Conservation (phyloP, 805 yeast genomes). For the Zygotorulaspora sp. region DNA sequence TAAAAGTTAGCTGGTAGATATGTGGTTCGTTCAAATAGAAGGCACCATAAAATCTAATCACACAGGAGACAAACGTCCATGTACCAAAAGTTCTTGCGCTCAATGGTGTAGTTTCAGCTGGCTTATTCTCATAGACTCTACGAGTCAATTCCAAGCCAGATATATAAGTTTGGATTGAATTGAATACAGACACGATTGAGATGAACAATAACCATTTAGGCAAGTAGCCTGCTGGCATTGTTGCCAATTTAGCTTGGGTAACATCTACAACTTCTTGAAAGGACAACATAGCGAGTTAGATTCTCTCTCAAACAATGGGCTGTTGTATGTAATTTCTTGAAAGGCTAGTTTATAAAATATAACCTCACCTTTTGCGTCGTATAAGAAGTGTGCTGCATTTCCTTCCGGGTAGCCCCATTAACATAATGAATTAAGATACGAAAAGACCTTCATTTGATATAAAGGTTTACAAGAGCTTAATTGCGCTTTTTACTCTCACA, state of each 20-base stretch:
- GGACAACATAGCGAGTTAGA: slow-evolving; percentile 25
- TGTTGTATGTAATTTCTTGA: slow-evolving; percentile 33
- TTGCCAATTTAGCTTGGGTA: slow-evolving; percentile 22
- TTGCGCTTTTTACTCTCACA: no score
- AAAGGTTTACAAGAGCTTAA: no score
- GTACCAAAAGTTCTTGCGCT: slow-evolving; percentile 98
- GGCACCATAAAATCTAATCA: slow-evolving; percentile 85
- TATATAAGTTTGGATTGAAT: slow-evolving; percentile 79
- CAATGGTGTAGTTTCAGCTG: slow-evolving; percentile 56
- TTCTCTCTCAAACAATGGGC: no score
- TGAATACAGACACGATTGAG: slow-evolving; percentile 87
- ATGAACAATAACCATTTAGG: slow-evolving; percentile 79
- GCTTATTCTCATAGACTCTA: slow-evolving; percentile 67
- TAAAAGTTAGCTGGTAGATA: slow-evolving; percentile 72
- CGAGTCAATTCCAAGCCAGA: slow-evolving; percentile 72
- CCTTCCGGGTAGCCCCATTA: slow-evolving; percentile 2
- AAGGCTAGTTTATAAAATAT: slow-evolving; percentile 29
- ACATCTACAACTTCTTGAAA: slow-evolving; percentile 35
- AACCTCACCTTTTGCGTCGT: not conserved
- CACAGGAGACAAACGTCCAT: slow-evolving; percentile 86
- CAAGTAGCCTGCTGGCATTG: slow-evolving; percentile 48
- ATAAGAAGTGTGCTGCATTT: not conserved
- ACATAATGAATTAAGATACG: not conserved
- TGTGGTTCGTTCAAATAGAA: slow-evolving; percentile 63
- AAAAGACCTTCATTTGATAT: no score